Conservation (phyloP, 257 asterid genomes). For the Forsythia viridissima region DNA sequence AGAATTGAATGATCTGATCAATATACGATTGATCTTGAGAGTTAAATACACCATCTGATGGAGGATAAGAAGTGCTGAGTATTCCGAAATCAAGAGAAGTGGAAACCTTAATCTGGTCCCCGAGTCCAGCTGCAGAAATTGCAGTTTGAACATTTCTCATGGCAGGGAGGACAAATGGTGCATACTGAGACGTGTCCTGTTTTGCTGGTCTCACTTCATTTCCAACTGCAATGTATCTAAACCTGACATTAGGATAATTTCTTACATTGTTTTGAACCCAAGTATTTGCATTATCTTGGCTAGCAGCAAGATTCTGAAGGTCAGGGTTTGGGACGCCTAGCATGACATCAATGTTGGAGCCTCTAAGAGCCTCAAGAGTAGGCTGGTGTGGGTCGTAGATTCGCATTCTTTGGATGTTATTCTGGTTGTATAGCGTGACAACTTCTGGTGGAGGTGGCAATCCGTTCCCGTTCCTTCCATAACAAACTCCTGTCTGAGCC, state of each 20-base stretch:
- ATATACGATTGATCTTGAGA: background rate
- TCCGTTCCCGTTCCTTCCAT: slow-evolving; percentile 16
- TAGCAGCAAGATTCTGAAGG: slow-evolving; percentile 13
- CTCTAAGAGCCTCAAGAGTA: slow-evolving; percentile 9
- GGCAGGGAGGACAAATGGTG: background rate
- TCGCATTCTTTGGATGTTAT: slow-evolving; percentile 16
- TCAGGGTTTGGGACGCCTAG: slow-evolving; percentile 23
- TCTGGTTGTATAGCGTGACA: slow-evolving; percentile 10
- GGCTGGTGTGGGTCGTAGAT: slow-evolving; percentile 3
- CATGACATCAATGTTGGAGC: slow-evolving; percentile 12
- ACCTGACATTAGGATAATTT: slow-evolving; percentile 16
- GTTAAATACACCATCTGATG: slow-evolving; percentile 7
- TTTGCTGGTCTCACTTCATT: slow-evolving; percentile 23
- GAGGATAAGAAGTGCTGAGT: slow-evolving; percentile 14
- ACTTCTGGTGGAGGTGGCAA: slow-evolving; percentile 16
- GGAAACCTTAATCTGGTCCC: slow-evolving; percentile 13
- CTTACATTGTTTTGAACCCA: slow-evolving; percentile 26
- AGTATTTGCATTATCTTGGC: background rate
- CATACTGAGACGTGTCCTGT: background rate
- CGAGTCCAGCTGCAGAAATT: background rate
- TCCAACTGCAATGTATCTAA: slow-evolving; percentile 27
- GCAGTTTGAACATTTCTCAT: slow-evolving; percentile 15
- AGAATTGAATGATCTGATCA: slow-evolving; percentile 6
- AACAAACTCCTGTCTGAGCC: slow-evolving; percentile 21
- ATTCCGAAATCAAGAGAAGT: slow-evolving; percentile 3